phyloP scores from a whole-genome alignment of 2,329 filamentous ascomycete genomes.

The Fusarium coffeatum region DNA sequence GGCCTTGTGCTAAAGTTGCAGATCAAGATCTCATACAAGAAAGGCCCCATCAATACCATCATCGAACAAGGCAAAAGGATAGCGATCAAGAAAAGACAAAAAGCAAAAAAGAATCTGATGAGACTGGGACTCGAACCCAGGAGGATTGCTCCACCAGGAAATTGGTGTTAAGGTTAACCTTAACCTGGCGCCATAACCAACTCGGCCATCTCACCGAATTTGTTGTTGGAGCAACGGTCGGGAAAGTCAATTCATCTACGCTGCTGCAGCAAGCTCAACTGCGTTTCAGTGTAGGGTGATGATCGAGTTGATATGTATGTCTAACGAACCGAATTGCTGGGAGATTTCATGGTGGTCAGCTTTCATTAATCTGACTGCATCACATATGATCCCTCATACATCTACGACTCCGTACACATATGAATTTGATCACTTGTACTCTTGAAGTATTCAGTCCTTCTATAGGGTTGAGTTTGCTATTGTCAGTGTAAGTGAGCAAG shows the following conservation, averaged over 20 bases:
- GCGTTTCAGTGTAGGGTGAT: neutral
- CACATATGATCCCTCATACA: neutral
- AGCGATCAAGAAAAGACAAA: neutral
- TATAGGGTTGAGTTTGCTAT: neutral
- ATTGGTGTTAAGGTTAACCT: constrained; percentile 46
- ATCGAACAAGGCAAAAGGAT: neutral
- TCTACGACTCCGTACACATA: neutral
- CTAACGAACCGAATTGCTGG: neutral
- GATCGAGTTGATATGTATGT: constrained; percentile 8
- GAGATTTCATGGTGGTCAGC: neutral
- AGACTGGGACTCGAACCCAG: constrained; percentile 48
- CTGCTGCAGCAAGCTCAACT: accelerated
- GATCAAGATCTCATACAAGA: neutral
- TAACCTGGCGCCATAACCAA: constrained; percentile 49
- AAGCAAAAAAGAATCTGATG: constrained; percentile 36
- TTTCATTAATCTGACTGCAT: neutral
- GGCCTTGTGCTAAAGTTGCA: neutral
- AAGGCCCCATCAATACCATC: accelerated
- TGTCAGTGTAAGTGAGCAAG: neutral
- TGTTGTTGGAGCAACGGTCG: accelerated
- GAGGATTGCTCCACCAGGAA: constrained; percentile 48
- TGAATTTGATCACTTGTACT: neutral
- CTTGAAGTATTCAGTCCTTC: neutral
- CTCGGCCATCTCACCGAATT: constrained; percentile 47
- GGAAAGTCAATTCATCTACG: accelerated